Evolutionary conservation across 495 filamentous ascomycete species (phyloP), one percentile per base, ranked within the genome.

Genomic region (Penicillium longicatenatum): DNA sequence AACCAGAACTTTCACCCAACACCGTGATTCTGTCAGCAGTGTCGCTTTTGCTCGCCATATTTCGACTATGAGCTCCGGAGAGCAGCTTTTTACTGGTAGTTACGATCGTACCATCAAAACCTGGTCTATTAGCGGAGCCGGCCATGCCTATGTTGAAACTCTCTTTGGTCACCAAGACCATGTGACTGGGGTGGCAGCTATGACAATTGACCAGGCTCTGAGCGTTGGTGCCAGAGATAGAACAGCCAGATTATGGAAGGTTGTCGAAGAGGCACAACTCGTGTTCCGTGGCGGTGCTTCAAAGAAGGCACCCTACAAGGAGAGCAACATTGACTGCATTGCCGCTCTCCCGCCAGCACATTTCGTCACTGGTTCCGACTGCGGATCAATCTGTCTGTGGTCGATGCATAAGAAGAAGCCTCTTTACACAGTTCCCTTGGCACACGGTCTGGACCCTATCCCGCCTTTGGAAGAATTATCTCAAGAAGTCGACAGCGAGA

Each of bases 161-260:
- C 79, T 98, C 1, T 97, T 97, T 72, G 94, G 94, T 10, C 94
- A 98, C 73, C 92, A 97, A 67, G 94, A 98, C 66, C 81, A 87
- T 58, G 89, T 97, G 41, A 79, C 92, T 37, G 88, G 89, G 62
- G 81, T 98, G 52, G 86, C 89, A 39, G 90, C 92, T 6, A 81
- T 96, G 63, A 86, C 84, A 12, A 84, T 89, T 52, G 94, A 98
- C 72, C 86, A 91, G 33, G 97, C 94, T 70, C 80, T 98, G 52
- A 91, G 86, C 59, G 94, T 96, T 19, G 94, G 94, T 57, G 89
- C 89, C 29, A 81, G 93, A 49, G 94, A 98, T 68, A 87, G 93
- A 21, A 96, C 94, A 1, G 93, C 92, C n/a, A 81, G 94, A 29
- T 72, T 97, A 58, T 98, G 94, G 94, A 98, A 98, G 71, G 92